These are phyloP conservation scores for Fonsecaea pedrosoi DNA, from an alignment of 2,329 filamentous ascomycete genomes.

Conservation along the genomic window DNA sequence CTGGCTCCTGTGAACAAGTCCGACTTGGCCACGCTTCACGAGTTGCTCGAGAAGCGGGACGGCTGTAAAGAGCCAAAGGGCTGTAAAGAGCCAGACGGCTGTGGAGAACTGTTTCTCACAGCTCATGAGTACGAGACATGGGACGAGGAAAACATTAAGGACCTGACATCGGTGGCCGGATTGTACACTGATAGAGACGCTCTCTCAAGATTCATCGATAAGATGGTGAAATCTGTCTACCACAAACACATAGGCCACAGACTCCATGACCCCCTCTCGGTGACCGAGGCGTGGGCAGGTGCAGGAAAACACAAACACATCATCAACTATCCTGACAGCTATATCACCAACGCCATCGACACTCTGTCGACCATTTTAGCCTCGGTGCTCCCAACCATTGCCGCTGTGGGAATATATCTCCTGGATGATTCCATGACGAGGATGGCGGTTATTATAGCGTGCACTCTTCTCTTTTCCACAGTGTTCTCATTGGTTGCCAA, in stretches of 20 bases:
- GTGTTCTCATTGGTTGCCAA: constrained; percentile 12
- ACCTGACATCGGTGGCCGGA: constrained; percentile 26
- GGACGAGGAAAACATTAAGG: constrained; percentile 17
- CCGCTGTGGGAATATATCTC: constrained; percentile 20
- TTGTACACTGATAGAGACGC: constrained; percentile 14
- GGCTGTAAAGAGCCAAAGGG: too few species aligned
- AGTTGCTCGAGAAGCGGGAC: constrained; percentile 13
- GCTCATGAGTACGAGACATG: constrained; percentile 18
- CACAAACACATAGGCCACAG: constrained; percentile 20
- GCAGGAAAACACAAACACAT: not conserved
- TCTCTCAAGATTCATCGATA: constrained; percentile 22
- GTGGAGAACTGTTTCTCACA: constrained; percentile 3
- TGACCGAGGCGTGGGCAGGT: constrained; percentile 14
- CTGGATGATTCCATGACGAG: constrained; percentile 14
- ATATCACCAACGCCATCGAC: constrained; percentile 13
- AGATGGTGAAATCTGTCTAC: constrained; percentile 17
- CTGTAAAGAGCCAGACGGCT: not conserved
- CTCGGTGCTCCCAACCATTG: constrained; percentile 21
- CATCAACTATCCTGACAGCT: constrained; percentile 18
- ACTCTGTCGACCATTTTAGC: constrained; percentile 24
- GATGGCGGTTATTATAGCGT: constrained; percentile 24
- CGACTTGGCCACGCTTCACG: constrained; percentile 13
- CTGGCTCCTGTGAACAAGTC: constrained; percentile 22
- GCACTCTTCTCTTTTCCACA: constrained; percentile 25
- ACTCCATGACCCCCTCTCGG: constrained; percentile 24